phyloP scores from a whole-genome alignment of 2,329 filamentous ascomycete genomes.

The Ilyonectria destructans region DNA sequence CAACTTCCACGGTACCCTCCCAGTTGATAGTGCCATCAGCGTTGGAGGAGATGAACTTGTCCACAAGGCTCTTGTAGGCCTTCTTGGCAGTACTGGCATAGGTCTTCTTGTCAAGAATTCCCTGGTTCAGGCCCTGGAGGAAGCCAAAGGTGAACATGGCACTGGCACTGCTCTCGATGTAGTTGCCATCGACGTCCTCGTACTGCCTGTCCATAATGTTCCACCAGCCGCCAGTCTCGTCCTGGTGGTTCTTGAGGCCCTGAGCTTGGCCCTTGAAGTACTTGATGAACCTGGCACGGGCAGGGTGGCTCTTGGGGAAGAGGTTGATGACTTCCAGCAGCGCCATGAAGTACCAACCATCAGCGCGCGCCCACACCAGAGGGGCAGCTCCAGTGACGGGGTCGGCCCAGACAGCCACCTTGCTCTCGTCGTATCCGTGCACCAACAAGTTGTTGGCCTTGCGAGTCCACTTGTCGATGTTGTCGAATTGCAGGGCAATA shows the following conservation, averaged over 20 bases:
- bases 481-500: constrained; percentile 61
- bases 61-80: constrained; percentile 56
- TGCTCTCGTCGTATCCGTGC: constrained; percentile 69
- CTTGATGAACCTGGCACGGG: constrained; percentile 54
- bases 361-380: constrained; percentile 67
- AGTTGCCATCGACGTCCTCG: constrained; percentile 67
- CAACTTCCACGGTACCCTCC: constrained; percentile 68
- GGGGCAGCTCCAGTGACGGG: constrained; percentile 65
- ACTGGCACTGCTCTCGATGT: constrained; percentile 72
- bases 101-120: constrained; percentile 44
- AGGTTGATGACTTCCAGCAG: constrained; percentile 67
- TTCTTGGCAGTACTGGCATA: constrained; percentile 44
- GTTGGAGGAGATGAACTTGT: constrained; percentile 63
- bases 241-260: constrained; percentile 60
- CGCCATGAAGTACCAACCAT: constrained; percentile 70
- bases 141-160: constrained; percentile 72
- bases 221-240: constrained; percentile 70
- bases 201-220: constrained; percentile 69
- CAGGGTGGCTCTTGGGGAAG: constrained; percentile 57
- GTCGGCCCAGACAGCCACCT: constrained; percentile 68
- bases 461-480: constrained; percentile 61
- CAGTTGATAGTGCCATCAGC: constrained; percentile 65
- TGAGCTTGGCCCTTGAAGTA: constrained; percentile 60
- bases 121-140: constrained; percentile 59
- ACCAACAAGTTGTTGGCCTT: constrained; percentile 62